Evolutionary conservation across 192 early-diverging fungal genomes (phyloP), one percentile per base, ranked within the genome.

Genomic region (Pecoramyces ruminantium): DNA sequence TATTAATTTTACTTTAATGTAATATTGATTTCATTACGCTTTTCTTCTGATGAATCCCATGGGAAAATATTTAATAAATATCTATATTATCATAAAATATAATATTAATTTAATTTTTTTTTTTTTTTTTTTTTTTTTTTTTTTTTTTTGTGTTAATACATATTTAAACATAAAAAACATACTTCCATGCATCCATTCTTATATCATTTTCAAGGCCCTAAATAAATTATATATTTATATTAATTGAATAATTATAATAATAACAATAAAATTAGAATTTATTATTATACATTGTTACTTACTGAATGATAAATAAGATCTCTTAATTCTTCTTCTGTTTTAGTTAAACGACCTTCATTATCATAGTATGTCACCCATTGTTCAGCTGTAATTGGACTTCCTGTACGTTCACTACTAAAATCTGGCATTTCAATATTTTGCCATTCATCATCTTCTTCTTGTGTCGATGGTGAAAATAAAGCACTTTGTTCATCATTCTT

Each of bases 141-240:
- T n/a, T n/a, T n/a, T n/a, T n/a, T n/a, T n/a, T n/a, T n/a, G n/a
- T n/a, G n/a, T n/a, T n/a, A n/a, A n/a, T n/a, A n/a, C n/a, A 21
- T 13, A 51, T 4, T 0, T 21, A 51, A 21, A 25, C 21, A 21
- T 13, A 17, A 21, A 21, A 67, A 67, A 9, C 21, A n/a, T 67
- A 99, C 80, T 94, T 93, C 96, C 96, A 98, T 13, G 95, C 94
- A 29, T 94, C 88, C 13, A 92, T 89, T 28, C 95, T 89, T 77
- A 96, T 89, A 40, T 92, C 91, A 78, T 90, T 88, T 34, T 94
- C 93, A 5, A 98, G 86, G 11, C 97, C 95, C 85, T 87, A 28
- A 34, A 34, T 34, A 6, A 6, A 34, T 34, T 34, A 34, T 34
- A 34, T 3, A 34, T 6, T 34, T 6, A 34, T 34, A 34, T 34